phyloP scores from a whole-genome alignment of 257 asterid genomes.

The Solanum raphanifolium region DNA sequence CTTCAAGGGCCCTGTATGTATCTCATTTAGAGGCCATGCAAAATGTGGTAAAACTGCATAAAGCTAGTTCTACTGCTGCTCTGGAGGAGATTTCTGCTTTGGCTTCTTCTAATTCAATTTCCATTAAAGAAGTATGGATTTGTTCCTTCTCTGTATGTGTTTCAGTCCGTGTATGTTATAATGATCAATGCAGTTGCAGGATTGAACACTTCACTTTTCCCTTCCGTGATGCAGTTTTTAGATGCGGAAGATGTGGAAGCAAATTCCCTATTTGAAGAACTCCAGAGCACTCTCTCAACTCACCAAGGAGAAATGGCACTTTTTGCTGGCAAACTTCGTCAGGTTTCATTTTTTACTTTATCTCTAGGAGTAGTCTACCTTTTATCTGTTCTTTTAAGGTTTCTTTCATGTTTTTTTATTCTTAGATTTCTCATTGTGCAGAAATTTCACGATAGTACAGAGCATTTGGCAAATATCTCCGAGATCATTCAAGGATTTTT shows the following conservation, averaged over 20 bases:
- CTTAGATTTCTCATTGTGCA: slow-evolving; percentile 12
- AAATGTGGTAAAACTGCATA: slow-evolving; percentile 64
- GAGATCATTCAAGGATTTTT: slow-evolving; percentile 23
- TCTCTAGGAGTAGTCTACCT: not conserved
- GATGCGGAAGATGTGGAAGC: slow-evolving; percentile 46
- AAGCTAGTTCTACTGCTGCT: slow-evolving; percentile 53
- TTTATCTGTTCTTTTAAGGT: not conserved
- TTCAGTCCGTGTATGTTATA: not conserved
- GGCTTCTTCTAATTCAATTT: slow-evolving; percentile 39
- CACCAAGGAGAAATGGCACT: slow-evolving; percentile 64
- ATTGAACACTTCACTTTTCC: not conserved
- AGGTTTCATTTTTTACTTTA: slow-evolving; percentile 32
- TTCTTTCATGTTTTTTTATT: not conserved
- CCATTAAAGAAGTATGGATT: slow-evolving; percentile 48
- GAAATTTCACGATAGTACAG: slow-evolving; percentile 34
- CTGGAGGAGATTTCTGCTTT: slow-evolving; percentile 53
- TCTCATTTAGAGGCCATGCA: slow-evolving; percentile 80
- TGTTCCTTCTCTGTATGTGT: not conserved
- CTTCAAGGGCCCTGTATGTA: slow-evolving; percentile 44
- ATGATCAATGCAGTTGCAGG: not conserved
- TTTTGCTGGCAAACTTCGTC: slow-evolving; percentile 68
- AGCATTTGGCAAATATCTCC: slow-evolving; percentile 30
- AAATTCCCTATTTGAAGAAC: slow-evolving; percentile 47
- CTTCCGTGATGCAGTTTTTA: slow-evolving; percentile 34
- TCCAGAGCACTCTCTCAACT: slow-evolving; percentile 42